phyloP scores from a whole-genome alignment of 345 rosid species.

The Pistacia integerrima region DNA sequence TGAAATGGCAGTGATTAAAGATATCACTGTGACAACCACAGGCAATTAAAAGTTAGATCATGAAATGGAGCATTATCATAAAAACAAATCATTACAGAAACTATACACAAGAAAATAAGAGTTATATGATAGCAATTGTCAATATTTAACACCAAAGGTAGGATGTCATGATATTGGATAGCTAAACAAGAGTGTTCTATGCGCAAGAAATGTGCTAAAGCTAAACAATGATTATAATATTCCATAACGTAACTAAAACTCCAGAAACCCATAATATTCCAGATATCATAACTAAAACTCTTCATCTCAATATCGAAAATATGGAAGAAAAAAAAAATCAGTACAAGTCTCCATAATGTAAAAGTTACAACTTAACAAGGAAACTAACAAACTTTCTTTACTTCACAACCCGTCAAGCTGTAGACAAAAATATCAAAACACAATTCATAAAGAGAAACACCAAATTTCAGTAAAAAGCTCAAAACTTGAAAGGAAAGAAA shows the following conservation, averaged over 20 bases:
- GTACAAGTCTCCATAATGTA: too few species aligned
- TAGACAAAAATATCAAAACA: neutral
- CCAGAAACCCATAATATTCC: neutral
- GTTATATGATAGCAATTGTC: too few species aligned
- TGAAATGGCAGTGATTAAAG: neutral
- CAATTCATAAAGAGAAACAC: neutral
- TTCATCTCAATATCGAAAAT: neutral
- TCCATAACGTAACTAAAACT: neutral
- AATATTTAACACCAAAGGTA: neutral
- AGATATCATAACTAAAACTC: neutral
- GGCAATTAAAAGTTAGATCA: conserved; percentile 10
- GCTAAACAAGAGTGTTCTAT: neutral
- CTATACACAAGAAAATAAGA: neutral
- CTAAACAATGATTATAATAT: neutral
- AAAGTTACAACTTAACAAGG: too few species aligned
- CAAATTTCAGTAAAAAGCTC: neutral
- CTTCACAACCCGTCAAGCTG: neutral
- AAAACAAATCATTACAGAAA: neutral
- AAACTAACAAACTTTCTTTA: too few species aligned
- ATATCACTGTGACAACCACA: neutral
- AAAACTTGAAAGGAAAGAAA: conserved; percentile 14
- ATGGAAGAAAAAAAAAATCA: too few species aligned
- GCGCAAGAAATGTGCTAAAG: neutral
- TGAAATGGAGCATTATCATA: neutral
- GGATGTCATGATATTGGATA: neutral